These are phyloP conservation scores for Phylloporus arenicola DNA, from an alignment of 768 basidiomycete genomes.

Conservation along the genomic window DNA sequence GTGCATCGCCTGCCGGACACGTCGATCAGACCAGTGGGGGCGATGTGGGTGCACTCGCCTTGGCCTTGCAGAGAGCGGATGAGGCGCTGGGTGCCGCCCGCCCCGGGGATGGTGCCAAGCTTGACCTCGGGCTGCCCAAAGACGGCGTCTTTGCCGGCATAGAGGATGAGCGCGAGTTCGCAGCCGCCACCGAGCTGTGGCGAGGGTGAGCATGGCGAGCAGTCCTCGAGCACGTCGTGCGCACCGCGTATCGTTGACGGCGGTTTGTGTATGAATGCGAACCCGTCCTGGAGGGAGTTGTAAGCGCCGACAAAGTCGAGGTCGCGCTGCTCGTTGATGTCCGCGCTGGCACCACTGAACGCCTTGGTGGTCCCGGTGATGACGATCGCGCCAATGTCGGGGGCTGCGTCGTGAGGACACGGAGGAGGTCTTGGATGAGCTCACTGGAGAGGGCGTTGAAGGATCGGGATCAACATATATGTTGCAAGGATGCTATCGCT, in stretches of 20 bases:
- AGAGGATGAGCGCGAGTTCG: slow-evolving; percentile 89
- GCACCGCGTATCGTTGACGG: slow-evolving; percentile 84
- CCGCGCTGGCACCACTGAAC: slow-evolving; percentile 79
- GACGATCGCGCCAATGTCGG: slow-evolving; percentile 76
- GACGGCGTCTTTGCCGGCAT: slow-evolving; percentile 78
- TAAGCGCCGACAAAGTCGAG: slow-evolving; percentile 53
- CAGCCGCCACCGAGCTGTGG: slow-evolving; percentile 94
- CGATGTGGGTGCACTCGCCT: slow-evolving; percentile 12
- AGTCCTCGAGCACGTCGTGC: no score
- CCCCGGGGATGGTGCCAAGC: slow-evolving; percentile 90
- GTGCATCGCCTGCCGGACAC: slow-evolving; percentile 45
- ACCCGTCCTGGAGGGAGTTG: slow-evolving; percentile 37
- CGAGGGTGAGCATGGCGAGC: no score
- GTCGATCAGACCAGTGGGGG: not conserved
- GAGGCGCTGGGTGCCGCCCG: slow-evolving; percentile 89
- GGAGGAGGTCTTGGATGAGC: slow-evolving; percentile 74
- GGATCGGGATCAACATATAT: slow-evolving; percentile 83
- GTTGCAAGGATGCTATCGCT: no score
- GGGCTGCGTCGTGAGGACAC: slow-evolving; percentile 73
- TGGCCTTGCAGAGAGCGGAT: slow-evolving; percentile 79
- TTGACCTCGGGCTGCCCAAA: slow-evolving; percentile 98
- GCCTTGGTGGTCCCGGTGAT: slow-evolving; percentile 85
- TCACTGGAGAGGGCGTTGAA: slow-evolving; percentile 81
- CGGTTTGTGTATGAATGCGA: slow-evolving; percentile 75
- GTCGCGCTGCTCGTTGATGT: slow-evolving; percentile 98